phyloP scores from a whole-genome alignment of 805 yeast species.

The Candida ipomoeae region DNA sequence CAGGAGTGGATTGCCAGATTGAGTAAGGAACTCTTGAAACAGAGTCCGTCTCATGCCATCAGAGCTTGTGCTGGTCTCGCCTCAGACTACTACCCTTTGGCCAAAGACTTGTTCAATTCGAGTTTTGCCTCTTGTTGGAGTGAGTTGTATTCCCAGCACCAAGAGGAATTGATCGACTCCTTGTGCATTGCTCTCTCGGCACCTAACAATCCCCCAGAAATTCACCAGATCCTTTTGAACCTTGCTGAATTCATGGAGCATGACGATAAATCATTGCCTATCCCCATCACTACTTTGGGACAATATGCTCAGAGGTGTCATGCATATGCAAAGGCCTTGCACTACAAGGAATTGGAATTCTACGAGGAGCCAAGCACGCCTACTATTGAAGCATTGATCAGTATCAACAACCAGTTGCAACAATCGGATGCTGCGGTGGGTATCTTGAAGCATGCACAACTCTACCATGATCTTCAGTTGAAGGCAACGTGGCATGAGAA shows the following conservation, averaged over 20 bases:
- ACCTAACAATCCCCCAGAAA: constrained; percentile 92
- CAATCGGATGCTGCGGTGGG: constrained; percentile 99
- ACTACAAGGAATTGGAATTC: constrained; percentile 92
- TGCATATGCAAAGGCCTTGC: constrained; percentile 95
- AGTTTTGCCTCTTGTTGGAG: constrained; percentile 96
- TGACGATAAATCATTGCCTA: constrained; percentile 90
- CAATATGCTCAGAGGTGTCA: constrained; percentile 93
- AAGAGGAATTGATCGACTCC: constrained; percentile 82
- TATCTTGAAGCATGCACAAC: constrained; percentile 88
- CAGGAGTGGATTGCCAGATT: constrained; percentile 92
- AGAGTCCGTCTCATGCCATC: constrained; percentile 90
- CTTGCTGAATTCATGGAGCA: constrained; percentile 97
- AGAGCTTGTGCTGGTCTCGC: constrained; percentile 92
- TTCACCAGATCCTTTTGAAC: constrained; percentile 82
- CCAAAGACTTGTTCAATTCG: constrained; percentile 87
- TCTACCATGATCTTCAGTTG: constrained; percentile 82
- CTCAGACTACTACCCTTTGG: constrained; percentile 79
- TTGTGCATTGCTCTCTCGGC: constrained; percentile 85
- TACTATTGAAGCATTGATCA: constrained; percentile 86
- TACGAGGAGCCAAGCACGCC: constrained; percentile 89
- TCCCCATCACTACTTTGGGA: constrained; percentile 84
- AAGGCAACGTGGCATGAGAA: constrained; percentile 98
- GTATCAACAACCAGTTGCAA: constrained; percentile 89
- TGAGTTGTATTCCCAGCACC: constrained; percentile 82
- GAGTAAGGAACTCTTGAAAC: constrained; percentile 79